These are phyloP conservation scores for Aspergillus sparsus DNA, from an alignment of 495 filamentous ascomycete genomes.

Conservation along the genomic window DNA sequence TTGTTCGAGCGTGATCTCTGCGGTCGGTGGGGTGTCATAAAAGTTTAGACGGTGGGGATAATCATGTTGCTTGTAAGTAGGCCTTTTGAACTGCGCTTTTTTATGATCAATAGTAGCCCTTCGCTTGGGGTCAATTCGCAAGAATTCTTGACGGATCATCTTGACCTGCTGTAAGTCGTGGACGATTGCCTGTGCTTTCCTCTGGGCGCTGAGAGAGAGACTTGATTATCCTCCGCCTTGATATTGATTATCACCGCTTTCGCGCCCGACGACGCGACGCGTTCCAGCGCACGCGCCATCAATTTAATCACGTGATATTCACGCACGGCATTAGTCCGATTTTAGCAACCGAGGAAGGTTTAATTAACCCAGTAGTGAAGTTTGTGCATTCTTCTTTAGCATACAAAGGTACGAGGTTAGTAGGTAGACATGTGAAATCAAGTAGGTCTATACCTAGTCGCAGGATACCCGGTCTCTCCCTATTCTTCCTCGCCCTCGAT, in stretches of 20 bases:
- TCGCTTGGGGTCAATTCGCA: conserved; percentile 79
- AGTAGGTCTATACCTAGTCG: too few species aligned
- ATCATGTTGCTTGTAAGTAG: conserved; percentile 67
- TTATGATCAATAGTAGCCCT: conserved; percentile 72
- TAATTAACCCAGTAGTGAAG: neutral
- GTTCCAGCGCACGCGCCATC: conserved; percentile 17
- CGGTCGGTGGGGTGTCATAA: conserved; percentile 84
- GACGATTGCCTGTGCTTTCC: neutral
- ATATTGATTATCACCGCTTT: neutral
- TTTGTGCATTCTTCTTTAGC: too few species aligned
- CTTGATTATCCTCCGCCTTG: neutral
- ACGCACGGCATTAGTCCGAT: neutral
- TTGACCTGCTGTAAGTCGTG: conserved; percentile 23
- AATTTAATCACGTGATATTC: conserved; percentile 10
- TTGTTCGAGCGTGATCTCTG: conserved; percentile 93
- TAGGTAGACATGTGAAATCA: neutral
- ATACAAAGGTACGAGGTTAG: too few species aligned
- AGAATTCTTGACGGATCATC: conserved; percentile 73
- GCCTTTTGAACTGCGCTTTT: conserved; percentile 80
- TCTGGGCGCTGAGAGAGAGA: neutral
- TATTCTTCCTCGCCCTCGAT: neutral
- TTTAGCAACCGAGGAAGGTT: neutral
- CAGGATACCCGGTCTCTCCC: too few species aligned
- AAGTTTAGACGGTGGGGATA: conserved; percentile 91
- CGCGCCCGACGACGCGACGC: conserved; percentile 17